Evolutionary conservation across 768 basidiomycete genomes (phyloP).

Genomic region (Pholiota molesta): DNA sequence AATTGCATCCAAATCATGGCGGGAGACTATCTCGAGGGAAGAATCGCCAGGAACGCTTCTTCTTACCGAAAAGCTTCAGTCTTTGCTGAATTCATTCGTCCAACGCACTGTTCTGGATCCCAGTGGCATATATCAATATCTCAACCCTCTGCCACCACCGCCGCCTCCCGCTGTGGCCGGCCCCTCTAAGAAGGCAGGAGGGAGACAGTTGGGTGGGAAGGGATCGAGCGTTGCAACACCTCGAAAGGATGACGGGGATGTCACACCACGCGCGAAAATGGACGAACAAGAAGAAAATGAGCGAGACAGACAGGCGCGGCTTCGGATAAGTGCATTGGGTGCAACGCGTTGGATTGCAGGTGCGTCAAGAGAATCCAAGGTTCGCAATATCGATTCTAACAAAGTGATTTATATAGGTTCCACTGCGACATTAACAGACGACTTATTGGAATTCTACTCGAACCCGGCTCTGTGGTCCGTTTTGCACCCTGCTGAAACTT

Average conservation of each 20-base stretch:
- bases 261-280: constrained; percentile 38
- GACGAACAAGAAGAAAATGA: constrained; percentile 73
- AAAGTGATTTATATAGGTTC: constrained; percentile 20
- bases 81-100: constrained; percentile 50
- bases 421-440: constrained; percentile 25
- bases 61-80: constrained; percentile 33
- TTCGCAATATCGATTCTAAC: not conserved
- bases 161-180: constrained; percentile 28
- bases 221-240: constrained; percentile 20
- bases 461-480: constrained; percentile 65
- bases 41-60: constrained; percentile 25
- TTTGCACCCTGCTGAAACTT: constrained; percentile 45
- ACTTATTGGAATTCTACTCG: constrained; percentile 41
- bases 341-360: constrained; percentile 65
- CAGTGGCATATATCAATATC: constrained; percentile 51
- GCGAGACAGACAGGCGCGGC: constrained; percentile 66
- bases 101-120: constrained; percentile 66
- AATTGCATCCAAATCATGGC: constrained; percentile 59
- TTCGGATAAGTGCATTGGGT: constrained; percentile 72
- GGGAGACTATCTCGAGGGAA: constrained; percentile 28
- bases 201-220: constrained; percentile 33
- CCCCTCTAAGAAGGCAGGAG: constrained; percentile 20
- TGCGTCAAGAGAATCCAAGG: constrained; percentile 34
- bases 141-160: constrained; percentile 66
- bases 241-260: constrained; percentile 38